Evolutionary conservation across 2,329 filamentous ascomycete genomes (phyloP).

Genomic region (Nothopassalora personata): DNA sequence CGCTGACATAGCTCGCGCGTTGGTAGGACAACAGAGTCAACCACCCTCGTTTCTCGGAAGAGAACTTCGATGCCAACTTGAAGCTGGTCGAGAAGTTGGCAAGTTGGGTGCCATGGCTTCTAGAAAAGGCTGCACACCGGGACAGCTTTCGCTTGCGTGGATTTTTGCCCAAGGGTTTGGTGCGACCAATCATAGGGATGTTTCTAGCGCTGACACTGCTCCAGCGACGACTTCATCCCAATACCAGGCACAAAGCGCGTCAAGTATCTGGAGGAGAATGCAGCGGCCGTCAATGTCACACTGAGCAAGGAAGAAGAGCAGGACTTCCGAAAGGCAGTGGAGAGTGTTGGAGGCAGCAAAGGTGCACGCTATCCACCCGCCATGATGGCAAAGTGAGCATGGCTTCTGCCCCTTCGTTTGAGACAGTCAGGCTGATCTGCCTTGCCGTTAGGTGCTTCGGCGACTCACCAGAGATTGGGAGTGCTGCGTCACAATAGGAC

Average conservation of each 20-base stretch:
- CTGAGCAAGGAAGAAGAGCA: conserved; percentile 25
- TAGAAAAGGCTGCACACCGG: conserved; percentile 28
- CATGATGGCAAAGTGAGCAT: conserved; percentile 20
- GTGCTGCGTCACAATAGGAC: neutral
- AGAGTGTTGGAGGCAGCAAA: conserved; percentile 29
- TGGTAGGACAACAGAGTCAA: conserved; percentile 23
- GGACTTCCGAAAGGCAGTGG: conserved; percentile 27
- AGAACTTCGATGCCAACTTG: conserved; percentile 30
- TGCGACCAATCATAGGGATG: conserved; percentile 10
- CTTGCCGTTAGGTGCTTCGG: conserved; percentile 17
- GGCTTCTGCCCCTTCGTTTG: no score
- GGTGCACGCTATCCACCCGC: conserved; percentile 26
- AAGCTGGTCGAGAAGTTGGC: conserved; percentile 28
- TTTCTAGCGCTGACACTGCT: conserved; percentile 26
- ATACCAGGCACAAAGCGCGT: conserved; percentile 38
- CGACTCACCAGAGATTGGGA: conserved; percentile 5
- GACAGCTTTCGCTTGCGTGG: conserved; percentile 31
- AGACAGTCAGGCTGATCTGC: no score
- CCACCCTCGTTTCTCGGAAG: conserved; percentile 29
- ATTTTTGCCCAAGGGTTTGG: conserved; percentile 28
- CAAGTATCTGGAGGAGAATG: conserved; percentile 28
- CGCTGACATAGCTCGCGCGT: no score
- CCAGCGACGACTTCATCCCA: conserved; percentile 38
- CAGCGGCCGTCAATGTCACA: conserved; percentile 18
- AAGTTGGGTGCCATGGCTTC: conserved; percentile 24